A percentile compares a stretch with the other conserved stretches of the same genome.
Conservation (phyloP, 179 eudicot species). For the Actinidia chinensis region DNA sequence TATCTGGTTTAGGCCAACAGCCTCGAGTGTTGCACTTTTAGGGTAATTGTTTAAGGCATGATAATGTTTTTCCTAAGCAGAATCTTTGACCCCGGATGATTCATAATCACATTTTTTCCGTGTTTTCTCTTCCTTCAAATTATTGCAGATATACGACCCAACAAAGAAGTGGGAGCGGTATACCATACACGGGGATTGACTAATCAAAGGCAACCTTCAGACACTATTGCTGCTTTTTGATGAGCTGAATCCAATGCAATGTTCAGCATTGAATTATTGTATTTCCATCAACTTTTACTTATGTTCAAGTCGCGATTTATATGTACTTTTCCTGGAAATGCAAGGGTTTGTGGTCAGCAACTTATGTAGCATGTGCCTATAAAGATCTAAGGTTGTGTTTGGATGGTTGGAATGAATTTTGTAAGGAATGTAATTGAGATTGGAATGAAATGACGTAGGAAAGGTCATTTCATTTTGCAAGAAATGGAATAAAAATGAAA, state of each 20-base stretch:
- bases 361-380: not conserved
- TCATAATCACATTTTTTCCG: not conserved
- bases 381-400: not conserved
- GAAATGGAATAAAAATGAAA: too few relatives aligned
- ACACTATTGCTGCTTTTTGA: not conserved
- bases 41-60: not conserved
- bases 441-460: too few relatives aligned
- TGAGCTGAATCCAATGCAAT: not conserved
- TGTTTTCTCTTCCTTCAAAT: not conserved
- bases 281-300: not conserved
- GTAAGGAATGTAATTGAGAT: too few relatives aligned
- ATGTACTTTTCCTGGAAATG: not conserved
- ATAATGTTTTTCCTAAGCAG: not conserved
- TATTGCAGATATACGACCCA: slow-evolving; percentile 76
- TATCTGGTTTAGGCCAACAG: not conserved
- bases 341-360: not conserved
- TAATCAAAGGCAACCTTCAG: not conserved
- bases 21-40: not conserved
- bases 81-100: slow-evolving; percentile 8
- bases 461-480: too few relatives aligned
- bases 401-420: too few relatives aligned
- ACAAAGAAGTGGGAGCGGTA: slow-evolving; percentile 87
- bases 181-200: slow-evolving; percentile 78
- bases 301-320: not conserved
- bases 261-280: not conserved